Evolutionary conservation across 176 grass and related monocot species (phyloP).

Genomic region (Lolium perenne): DNA sequence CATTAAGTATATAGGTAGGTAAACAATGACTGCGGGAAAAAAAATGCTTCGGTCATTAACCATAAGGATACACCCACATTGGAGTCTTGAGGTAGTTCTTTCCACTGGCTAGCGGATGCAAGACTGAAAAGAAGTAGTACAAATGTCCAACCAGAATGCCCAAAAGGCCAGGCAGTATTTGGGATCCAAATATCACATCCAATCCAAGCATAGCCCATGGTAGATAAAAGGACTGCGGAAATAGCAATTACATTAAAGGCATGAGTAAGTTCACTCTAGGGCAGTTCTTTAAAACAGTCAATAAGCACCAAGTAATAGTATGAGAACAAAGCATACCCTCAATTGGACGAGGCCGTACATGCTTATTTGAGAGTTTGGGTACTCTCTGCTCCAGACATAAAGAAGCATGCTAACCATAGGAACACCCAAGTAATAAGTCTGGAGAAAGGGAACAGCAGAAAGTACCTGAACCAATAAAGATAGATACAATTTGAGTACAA

Average conservation of each 20-base stretch:
- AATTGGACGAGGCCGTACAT: slow-evolving; percentile 82
- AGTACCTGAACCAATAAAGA: slow-evolving; percentile 56
- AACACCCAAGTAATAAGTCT: slow-evolving; percentile 44
- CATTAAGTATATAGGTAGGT: not conserved
- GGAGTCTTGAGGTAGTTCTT: slow-evolving; percentile 92
- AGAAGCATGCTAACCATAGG: slow-evolving; percentile 90
- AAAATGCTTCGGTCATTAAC: slow-evolving; percentile 44
- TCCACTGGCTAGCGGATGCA: slow-evolving; percentile 78
- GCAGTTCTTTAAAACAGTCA: not conserved
- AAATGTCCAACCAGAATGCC: slow-evolving; percentile 91
- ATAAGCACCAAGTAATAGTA: not conserved
- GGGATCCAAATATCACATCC: slow-evolving; percentile 87
- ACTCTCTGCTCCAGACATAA: slow-evolving; percentile 98
- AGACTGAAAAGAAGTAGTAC: slow-evolving; percentile 90
- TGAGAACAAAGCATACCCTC: slow-evolving; percentile 66
- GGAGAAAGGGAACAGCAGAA: slow-evolving; percentile 59
- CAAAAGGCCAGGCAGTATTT: slow-evolving; percentile 62
- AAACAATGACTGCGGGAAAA: slow-evolving; percentile 34
- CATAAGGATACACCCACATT: slow-evolving; percentile 90
- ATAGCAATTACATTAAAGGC: slow-evolving; percentile 20
- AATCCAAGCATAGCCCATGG: slow-evolving; percentile 92
- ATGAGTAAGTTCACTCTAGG: not conserved
- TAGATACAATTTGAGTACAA: not conserved
- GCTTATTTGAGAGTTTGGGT: slow-evolving; percentile 87
- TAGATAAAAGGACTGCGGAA: slow-evolving; percentile 92